Evolutionary conservation across 441 rosid species (phyloP).

Genomic region (Syzygium malaccense): DNA sequence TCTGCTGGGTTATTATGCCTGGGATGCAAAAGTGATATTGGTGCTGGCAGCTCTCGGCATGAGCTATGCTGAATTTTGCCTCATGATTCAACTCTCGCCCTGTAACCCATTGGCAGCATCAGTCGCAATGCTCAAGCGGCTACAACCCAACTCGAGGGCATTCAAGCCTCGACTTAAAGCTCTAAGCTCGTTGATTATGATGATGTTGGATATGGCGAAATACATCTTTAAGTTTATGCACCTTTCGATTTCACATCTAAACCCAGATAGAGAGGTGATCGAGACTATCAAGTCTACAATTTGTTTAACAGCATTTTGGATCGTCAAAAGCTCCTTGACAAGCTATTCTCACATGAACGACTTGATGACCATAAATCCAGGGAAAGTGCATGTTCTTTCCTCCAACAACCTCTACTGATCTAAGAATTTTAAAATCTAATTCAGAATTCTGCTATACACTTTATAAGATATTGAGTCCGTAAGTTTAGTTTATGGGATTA

Average conservation of each 20-base stretch:
- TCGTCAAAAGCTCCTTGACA: constrained; percentile 43
- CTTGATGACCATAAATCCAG: constrained; percentile 32
- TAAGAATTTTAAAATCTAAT: not conserved
- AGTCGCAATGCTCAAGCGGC: constrained; percentile 44
- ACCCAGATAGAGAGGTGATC: constrained; percentile 29
- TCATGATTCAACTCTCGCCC: constrained; percentile 36
- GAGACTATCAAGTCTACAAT: constrained; percentile 35
- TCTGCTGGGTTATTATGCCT: constrained; percentile 46
- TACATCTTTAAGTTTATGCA: constrained; percentile 51
- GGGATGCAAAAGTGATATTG: constrained; percentile 72
- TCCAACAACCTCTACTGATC: constrained; percentile 1
- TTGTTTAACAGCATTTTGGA: constrained; percentile 59
- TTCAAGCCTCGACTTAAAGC: constrained; percentile 51
- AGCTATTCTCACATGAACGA: constrained; percentile 49
- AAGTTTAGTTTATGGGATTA: not conserved
- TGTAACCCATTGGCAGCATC: constrained; percentile 49
- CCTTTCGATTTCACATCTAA: constrained; percentile 30
- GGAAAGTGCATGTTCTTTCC: constrained; percentile 63
- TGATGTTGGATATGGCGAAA: constrained; percentile 45
- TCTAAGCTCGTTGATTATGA: constrained; percentile 34
- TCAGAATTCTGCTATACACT: not conserved
- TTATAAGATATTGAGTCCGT: not conserved
- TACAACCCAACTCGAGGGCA: constrained; percentile 28
- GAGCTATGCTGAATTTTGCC: constrained; percentile 52
- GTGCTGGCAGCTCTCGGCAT: constrained; percentile 62